Percentiles rank a stretch among this genome's conserved stretches.
Conservation (phyloP, 202 grass and related monocot genomes). For the Hordeum pubiflorum region DNA sequence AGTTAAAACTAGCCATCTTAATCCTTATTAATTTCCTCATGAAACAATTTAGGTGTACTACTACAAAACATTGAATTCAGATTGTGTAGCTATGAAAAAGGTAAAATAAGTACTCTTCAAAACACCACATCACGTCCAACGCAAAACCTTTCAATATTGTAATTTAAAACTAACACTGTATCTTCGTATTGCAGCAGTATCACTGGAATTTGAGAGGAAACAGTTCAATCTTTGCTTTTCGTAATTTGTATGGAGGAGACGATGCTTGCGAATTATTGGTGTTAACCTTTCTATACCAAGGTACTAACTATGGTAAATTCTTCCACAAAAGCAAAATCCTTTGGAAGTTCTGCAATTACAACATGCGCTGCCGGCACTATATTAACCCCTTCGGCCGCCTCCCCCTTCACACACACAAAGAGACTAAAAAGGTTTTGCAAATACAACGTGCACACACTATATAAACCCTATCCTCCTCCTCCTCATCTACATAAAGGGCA, state of each 20-base stretch:
- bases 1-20: neutral
- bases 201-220: neutral
- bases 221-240: neutral
- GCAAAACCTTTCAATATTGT: neutral
- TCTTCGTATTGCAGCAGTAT: neutral
- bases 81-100: neutral
- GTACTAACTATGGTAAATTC: neutral
- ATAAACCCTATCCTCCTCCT: neutral
- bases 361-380: neutral
- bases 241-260: too few relatives aligned
- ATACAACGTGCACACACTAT: neutral
- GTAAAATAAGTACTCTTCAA: neutral
- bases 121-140: neutral
- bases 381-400: neutral
- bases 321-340: neutral
- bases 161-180: neutral
- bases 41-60: neutral
- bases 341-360: neutral
- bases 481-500: neutral
- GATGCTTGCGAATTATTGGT: neutral
- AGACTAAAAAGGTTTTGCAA: too few relatives aligned
- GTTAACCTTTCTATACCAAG: neutral
- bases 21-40: neutral
- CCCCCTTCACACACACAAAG: too few relatives aligned
- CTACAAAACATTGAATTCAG: neutral